phyloP scores from a whole-genome alignment of 148 eudicot genomes.

The Persicaria maculosa region DNA sequence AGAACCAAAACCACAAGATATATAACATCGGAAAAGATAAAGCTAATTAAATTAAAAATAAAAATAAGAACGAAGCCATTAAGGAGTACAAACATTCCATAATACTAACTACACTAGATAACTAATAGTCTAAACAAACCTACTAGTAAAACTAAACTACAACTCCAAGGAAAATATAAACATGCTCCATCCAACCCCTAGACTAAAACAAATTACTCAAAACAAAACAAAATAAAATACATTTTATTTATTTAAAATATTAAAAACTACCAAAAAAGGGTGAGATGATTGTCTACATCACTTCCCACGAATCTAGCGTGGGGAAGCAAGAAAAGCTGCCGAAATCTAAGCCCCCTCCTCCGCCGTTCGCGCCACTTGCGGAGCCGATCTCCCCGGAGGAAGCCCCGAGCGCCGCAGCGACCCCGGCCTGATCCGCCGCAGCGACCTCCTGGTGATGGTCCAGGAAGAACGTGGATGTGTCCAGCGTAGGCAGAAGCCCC shows the following conservation, averaged over 20 bases:
- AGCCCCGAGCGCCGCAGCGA: neutral
- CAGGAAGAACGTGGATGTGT: slow-evolving; percentile 6
- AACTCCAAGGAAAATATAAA: no score
- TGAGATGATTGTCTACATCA: slow-evolving; percentile 11
- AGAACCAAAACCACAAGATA: no score
- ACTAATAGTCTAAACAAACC: no score
- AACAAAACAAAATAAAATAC: no score
- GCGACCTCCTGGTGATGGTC: slow-evolving; percentile 1
- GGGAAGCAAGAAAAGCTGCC: slow-evolving; percentile 11
- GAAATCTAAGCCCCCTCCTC: neutral
- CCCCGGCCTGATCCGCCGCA: neutral
- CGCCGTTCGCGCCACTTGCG: neutral
- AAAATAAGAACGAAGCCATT: no score
- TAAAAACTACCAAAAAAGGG: neutral
- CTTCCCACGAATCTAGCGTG: slow-evolving; percentile 9
- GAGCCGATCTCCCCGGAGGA: slow-evolving; percentile 7
- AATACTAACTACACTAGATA: no score
- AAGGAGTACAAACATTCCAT: no score
- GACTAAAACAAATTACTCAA: no score
- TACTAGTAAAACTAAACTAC: no score
- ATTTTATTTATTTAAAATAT: neutral
- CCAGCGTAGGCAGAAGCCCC: slow-evolving; percentile 16
- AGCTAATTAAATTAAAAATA: no score
- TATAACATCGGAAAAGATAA: no score
- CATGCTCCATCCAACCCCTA: no score